A percentile compares a stretch with the other conserved stretches of the same genome.
Conservation (phyloP, 1,284 basidiomycete species). For the Apiotrichum brassicae region DNA sequence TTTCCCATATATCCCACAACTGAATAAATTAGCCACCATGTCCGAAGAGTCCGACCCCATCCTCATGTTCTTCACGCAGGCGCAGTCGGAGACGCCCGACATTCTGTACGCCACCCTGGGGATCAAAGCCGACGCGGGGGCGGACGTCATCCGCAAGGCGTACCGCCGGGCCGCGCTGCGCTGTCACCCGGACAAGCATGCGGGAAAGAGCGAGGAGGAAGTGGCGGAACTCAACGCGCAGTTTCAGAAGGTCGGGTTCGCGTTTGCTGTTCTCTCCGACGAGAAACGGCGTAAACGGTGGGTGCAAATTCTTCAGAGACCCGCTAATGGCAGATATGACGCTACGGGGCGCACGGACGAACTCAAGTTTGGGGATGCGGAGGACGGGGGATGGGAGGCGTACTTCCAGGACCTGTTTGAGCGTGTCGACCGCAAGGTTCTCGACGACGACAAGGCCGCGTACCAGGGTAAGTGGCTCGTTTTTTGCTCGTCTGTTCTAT, state of each 20-base stretch:
- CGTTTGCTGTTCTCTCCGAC: constrained; percentile 78
- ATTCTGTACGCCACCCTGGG: constrained; percentile 65
- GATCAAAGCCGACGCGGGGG: constrained; percentile 53
- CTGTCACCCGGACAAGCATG: constrained; percentile 84
- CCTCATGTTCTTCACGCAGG: constrained; percentile 65
- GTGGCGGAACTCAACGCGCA: constrained; percentile 61
- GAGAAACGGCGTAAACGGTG: constrained; percentile 59
- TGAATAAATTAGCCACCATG: constrained; percentile 55
- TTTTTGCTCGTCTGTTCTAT: neutral
- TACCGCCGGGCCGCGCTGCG: constrained; percentile 76
- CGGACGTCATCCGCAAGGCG: constrained; percentile 68
- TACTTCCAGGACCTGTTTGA: constrained; percentile 88
- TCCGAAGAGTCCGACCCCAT: constrained; percentile 62
- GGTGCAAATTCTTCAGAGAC: too few species aligned
- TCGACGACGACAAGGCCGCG: constrained; percentile 82
- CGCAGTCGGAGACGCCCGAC: constrained; percentile 47
- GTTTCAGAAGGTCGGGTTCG: constrained; percentile 86
- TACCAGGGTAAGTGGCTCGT: constrained; percentile 66
- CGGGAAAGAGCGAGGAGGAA: constrained; percentile 54
- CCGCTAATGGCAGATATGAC: constrained; percentile 61
- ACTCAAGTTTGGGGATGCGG: constrained; percentile 58
- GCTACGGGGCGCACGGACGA: constrained; percentile 76
- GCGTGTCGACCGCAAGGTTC: constrained; percentile 69
- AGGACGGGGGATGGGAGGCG: constrained; percentile 81
- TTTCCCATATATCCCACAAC: too few species aligned